Percentiles rank a stretch among this genome's conserved stretches.
These are phyloP conservation scores for Akanthomyces lecanii DNA, from an alignment of 2,329 filamentous ascomycete genomes.

Conservation along the genomic window DNA sequence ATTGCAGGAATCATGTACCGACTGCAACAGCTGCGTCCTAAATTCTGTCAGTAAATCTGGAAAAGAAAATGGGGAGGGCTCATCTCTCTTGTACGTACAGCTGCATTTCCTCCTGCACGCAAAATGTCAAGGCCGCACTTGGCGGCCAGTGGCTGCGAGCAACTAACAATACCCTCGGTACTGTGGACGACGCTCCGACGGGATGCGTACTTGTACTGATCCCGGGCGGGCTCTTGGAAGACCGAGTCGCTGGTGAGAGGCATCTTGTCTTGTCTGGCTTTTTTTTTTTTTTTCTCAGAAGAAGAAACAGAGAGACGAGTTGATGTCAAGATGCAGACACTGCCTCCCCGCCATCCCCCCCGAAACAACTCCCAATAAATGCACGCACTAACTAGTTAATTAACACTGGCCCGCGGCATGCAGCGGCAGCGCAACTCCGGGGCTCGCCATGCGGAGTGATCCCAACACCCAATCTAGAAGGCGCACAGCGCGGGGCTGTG, in stretches of 20 bases:
- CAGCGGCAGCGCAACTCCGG: not conserved
- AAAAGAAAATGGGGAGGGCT: not conserved
- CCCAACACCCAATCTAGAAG: not conserved
- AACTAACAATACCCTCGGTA: slow-evolving; percentile 85
- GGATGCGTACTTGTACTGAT: slow-evolving; percentile 66
- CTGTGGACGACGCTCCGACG: slow-evolving; percentile 90
- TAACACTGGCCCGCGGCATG: not conserved
- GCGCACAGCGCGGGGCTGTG: not conserved
- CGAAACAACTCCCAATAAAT: not conserved
- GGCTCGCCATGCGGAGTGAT: not conserved
- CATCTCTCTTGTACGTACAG: slow-evolving; percentile 52
- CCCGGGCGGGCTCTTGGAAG: slow-evolving; percentile 41
- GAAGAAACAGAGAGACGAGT: not conserved
- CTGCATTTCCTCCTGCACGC: slow-evolving; percentile 87
- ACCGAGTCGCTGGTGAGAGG: slow-evolving; percentile 44
- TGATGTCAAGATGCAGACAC: not conserved
- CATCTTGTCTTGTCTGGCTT: slow-evolving; percentile 32
- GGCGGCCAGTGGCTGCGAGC: slow-evolving; percentile 83
- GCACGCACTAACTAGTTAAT: not conserved
- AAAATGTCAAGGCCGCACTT: slow-evolving; percentile 83
- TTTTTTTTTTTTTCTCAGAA: not conserved
- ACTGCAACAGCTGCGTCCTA: slow-evolving; percentile 96
- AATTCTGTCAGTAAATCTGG: slow-evolving; percentile 1
- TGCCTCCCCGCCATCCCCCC: not conserved
- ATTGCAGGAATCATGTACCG: slow-evolving; percentile 45